phyloP scores from a whole-genome alignment of 345 rosid species.

The Aegle marmelos region DNA sequence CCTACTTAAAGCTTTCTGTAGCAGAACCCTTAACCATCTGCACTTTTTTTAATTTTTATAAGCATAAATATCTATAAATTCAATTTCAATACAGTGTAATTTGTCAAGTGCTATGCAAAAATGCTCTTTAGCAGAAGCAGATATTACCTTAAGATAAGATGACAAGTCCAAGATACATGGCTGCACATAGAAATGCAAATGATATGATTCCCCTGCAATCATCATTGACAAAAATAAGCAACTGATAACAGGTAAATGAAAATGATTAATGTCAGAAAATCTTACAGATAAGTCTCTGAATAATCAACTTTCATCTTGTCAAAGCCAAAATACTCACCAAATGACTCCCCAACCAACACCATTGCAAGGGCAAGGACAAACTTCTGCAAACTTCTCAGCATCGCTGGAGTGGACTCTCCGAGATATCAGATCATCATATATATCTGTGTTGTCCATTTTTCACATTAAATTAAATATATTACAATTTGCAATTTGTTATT shows the following conservation, averaged over 20 bases:
- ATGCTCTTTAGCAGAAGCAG: slow-evolving; percentile 5
- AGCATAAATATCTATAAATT: neutral
- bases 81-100: neutral
- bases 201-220: slow-evolving; percentile 95
- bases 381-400: slow-evolving; percentile 98
- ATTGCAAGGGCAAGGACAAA: slow-evolving; percentile 89
- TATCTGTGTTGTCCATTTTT: slow-evolving; percentile 45
- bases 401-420: slow-evolving; percentile 89
- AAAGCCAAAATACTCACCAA: slow-evolving; percentile 50
- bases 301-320: neutral
- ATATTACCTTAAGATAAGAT: slow-evolving; percentile 69
- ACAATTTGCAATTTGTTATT: slow-evolving; percentile 1
- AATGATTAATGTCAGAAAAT: neutral
- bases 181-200: slow-evolving; percentile 62
- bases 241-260: neutral
- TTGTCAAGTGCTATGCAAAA: neutral
- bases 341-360: slow-evolving; percentile 97
- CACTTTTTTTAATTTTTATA: neutral
- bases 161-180: slow-evolving; percentile 87
- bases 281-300: neutral
- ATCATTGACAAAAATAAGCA: neutral
- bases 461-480: neutral
- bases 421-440: slow-evolving; percentile 90
- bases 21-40: neutral
- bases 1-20: neutral